These are phyloP conservation scores for Aspergillus ostianus DNA, from an alignment of 495 filamentous ascomycete genomes.

Conservation along the genomic window DNA sequence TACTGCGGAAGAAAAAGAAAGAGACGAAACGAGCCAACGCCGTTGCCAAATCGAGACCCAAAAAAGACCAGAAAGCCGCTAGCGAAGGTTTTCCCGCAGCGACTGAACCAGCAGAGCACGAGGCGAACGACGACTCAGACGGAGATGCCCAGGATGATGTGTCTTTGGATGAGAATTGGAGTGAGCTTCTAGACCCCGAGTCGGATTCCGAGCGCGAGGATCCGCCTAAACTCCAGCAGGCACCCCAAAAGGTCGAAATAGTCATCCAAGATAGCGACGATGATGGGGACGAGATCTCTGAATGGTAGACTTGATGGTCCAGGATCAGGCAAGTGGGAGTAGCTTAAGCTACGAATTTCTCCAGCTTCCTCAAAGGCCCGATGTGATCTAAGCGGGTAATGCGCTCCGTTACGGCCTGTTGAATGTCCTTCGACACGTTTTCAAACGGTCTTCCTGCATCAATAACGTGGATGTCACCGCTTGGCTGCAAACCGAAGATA, in stretches of 20 bases:
- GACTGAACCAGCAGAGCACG: not conserved
- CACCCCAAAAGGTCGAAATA: conserved; percentile 29
- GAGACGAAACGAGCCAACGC: conserved; percentile 7
- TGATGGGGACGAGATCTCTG: conserved; percentile 41
- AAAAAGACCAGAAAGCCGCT: not conserved
- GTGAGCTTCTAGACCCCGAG: conserved; percentile 30
- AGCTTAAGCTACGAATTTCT: conserved; percentile 33
- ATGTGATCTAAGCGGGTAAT: conserved; percentile 36
- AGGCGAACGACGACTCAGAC: conserved; percentile 12
- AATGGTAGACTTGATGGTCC: not conserved
- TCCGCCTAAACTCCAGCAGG: conserved; percentile 13
- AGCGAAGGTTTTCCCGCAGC: conserved; percentile 13
- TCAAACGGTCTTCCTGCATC: conserved; percentile 54
- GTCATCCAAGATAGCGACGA: conserved; percentile 65
- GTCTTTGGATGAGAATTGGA: conserved; percentile 38
- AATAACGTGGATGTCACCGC: conserved; percentile 40
- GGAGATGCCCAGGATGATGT: conserved; percentile 30
- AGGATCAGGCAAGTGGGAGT: not conserved
- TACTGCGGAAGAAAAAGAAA: conserved; percentile 56
- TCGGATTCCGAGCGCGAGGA: conserved; percentile 32
- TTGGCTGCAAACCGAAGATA: conserved; percentile 37
- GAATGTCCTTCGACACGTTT: conserved; percentile 59
- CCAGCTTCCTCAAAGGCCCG: conserved; percentile 41
- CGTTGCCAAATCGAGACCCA: not conserved
- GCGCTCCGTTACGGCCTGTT: conserved; percentile 51